Base-by-base conservation (phyloP, 768 basidiomycete species). In the Daedalea quercina region DNA sequence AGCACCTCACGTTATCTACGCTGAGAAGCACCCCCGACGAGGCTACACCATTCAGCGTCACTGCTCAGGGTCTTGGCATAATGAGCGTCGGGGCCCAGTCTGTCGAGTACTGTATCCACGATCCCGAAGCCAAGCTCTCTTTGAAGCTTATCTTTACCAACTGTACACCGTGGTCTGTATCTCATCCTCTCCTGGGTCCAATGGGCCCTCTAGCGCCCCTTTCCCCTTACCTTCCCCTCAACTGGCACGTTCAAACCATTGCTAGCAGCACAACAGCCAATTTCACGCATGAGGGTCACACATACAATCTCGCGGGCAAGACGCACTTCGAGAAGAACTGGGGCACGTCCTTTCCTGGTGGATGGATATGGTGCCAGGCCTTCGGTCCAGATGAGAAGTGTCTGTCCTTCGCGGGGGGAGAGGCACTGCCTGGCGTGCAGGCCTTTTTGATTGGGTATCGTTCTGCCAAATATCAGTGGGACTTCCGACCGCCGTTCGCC, bases 291-390 rank as follows among this genome's bases (percentile, higher is more conserved):
- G 46, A 51, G 3, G 55, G 57, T 23, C 53, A 31, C 22, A 53
- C 56, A n/a, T 44, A 35, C 12, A 17, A 42, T 2, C 54, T 51
- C 20, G 28, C 42, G 3, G 59, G 59, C 24, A 47, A 48, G 25
- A 50, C 63, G 19, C 63, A 64, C 35, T 41, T 59, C 50, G 63
- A 64, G 51, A 64, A 64, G 61, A 64, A 64, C 61, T 64, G 60
- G 63, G 63, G 63, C 33, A 48, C 48, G 35, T 58, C 60, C 22
- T 64, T 64, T 50, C 63, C 61, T 31, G 28, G 22, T 6, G 63
- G 63, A 12, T 64, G 63, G 63, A 57, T 64, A 51, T 64, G 63
- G 63, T 54, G 59, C 23, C 63, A 64, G 31, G 50, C 60, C 9
- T 53, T 50, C 50, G 41, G 47, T 17, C 52, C 43, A 22, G 45